These are phyloP conservation scores for Ceratocystis ficicola DNA, from an alignment of 2,329 filamentous ascomycete species.

Conservation along the genomic window DNA sequence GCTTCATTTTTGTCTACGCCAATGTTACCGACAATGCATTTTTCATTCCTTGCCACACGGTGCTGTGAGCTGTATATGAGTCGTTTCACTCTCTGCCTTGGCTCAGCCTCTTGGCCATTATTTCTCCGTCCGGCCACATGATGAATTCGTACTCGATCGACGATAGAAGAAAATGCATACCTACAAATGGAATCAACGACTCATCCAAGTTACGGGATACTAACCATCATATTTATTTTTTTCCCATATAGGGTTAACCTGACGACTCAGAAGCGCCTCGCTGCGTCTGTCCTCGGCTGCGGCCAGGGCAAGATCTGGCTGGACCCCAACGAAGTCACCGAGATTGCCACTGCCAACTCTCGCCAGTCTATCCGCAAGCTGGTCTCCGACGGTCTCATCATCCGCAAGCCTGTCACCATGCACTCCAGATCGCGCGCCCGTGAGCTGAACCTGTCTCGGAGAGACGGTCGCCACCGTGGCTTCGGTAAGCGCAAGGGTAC, in stretches of 20 bases:
- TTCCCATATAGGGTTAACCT: slow-evolving; percentile 75
- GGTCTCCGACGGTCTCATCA: slow-evolving; percentile 98
- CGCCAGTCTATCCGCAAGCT: slow-evolving; percentile 99
- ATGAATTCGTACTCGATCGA: slow-evolving; percentile 1
- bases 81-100: background rate
- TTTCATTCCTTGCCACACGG: background rate
- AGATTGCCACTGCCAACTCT: slow-evolving; percentile 99
- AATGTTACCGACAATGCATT: background rate
- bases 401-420: slow-evolving; percentile 99
- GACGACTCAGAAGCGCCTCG: slow-evolving; percentile 99
- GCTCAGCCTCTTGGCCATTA: background rate
- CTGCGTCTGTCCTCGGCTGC: slow-evolving; percentile 95
- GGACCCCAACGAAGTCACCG: slow-evolving; percentile 96
- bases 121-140: background rate
- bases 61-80: background rate
- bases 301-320: slow-evolving; percentile 99
- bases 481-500: slow-evolving; percentile 99
- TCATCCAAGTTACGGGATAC: slow-evolving; percentile 9
- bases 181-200: background rate
- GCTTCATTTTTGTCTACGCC: background rate
- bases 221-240: slow-evolving; percentile 24
- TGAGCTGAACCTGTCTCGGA: slow-evolving; percentile 84
- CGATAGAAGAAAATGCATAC: slow-evolving; percentile 2
- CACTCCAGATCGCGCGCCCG: slow-evolving; percentile 96
- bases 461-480: slow-evolving; percentile 94